These are phyloP conservation scores for Ceratobasidium papillatum DNA, from an alignment of 1,284 basidiomycete genomes.

Conservation along the genomic window DNA sequence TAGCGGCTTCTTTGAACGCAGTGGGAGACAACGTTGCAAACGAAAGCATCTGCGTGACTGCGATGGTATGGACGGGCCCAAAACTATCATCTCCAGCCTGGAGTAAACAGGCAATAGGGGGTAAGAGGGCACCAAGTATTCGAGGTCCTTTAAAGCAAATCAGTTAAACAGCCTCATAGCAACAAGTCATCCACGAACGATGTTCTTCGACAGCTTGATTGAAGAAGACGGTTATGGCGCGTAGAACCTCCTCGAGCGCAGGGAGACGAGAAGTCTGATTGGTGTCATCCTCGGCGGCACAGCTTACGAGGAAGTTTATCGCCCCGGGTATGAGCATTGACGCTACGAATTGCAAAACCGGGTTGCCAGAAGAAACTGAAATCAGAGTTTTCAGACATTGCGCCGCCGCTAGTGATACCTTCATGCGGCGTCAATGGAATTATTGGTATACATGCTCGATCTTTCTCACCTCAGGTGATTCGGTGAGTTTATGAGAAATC, in stretches of 20 bases:
- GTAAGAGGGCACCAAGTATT: conserved; percentile 79
- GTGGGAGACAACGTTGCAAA: conserved; percentile 78
- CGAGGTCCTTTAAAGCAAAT: conserved; percentile 64
- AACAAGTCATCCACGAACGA: conserved; percentile 61
- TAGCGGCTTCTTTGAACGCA: conserved; percentile 88
- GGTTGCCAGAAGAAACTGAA: conserved; percentile 67
- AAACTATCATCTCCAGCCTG: conserved; percentile 60
- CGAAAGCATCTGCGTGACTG: conserved; percentile 76
- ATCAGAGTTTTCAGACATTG: conserved; percentile 89
- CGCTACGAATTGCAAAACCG: conserved; percentile 76
- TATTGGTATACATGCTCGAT: too few species aligned
- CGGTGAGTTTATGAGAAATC: conserved; percentile 78
- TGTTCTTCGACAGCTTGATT: conserved; percentile 65
- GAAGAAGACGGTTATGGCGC: conserved; percentile 76
- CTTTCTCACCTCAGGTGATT: conserved; percentile 49
- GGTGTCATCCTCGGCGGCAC: conserved; percentile 61
- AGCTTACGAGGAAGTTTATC: conserved; percentile 78
- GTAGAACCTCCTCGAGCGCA: conserved; percentile 81
- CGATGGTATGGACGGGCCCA: conserved; percentile 65
- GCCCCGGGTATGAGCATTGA: conserved; percentile 80
- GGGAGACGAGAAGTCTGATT: conserved; percentile 60
- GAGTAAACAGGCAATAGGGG: conserved; percentile 80
- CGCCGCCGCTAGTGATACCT: conserved; percentile 83
- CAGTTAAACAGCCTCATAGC: conserved; percentile 24
- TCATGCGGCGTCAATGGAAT: conserved; percentile 45